Percentiles rank a stretch among this genome's conserved stretches.
Evolutionary conservation across 2,329 filamentous ascomycete species (phyloP).

Genomic region (Colletotrichum abscissum): DNA sequence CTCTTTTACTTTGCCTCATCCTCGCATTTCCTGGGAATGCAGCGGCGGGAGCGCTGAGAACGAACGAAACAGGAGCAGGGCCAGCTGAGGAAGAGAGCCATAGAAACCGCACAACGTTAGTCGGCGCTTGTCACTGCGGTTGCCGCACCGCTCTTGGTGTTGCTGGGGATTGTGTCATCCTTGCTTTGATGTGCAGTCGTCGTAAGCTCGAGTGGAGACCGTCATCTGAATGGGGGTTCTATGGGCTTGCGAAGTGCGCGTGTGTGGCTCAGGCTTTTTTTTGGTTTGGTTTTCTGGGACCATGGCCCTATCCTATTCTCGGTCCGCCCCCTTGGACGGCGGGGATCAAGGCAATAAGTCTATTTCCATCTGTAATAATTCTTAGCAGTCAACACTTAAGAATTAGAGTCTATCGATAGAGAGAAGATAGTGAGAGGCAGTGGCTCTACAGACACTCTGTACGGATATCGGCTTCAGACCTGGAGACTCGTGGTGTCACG

Average conservation of each 20-base stretch:
- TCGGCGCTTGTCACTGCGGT: not conserved
- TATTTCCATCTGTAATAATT: not conserved
- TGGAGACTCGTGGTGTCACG: not conserved
- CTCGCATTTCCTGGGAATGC: not conserved
- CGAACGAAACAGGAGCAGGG: not conserved
- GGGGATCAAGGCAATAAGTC: not conserved
- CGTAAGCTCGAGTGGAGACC: constrained; percentile 33
- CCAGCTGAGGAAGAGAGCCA: not conserved
- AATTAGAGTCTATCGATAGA: too few relatives aligned
- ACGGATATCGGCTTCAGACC: not conserved
- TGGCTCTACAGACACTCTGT: not conserved
- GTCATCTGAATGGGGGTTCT: constrained; percentile 26
- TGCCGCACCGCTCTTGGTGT: not conserved
- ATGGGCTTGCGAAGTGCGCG: not conserved
- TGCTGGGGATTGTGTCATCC: constrained; percentile 24
- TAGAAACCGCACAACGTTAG: not conserved
- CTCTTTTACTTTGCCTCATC: not conserved
- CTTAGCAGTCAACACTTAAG: too few relatives aligned
- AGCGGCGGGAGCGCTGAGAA: not conserved
- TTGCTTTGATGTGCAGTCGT: constrained; percentile 36
- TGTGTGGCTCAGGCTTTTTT: constrained; percentile 18
- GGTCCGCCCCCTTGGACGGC: not conserved
- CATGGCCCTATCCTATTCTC: not conserved
- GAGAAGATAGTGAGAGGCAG: too few relatives aligned
- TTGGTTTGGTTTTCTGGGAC: not conserved